Percentiles rank a stretch among this genome's conserved stretches.
Conservation (phyloP, 805 yeast genomes). For the Citeromyces matritensis region DNA sequence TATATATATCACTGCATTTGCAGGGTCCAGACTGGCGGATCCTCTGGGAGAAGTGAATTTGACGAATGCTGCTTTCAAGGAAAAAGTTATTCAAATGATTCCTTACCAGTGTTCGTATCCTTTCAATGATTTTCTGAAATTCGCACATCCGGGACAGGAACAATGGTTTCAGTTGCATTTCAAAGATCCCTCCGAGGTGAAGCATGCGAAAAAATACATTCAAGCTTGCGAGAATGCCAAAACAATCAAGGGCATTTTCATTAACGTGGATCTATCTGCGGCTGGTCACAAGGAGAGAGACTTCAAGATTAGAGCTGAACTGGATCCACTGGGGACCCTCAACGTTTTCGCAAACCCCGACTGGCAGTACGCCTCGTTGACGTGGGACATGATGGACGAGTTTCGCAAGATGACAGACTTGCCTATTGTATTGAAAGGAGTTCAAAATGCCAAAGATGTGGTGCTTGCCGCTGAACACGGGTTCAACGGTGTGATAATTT, state of each 20-base stretch:
- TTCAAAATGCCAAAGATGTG: constrained; percentile 50
- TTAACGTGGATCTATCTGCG: constrained; percentile 26
- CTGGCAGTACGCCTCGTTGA: constrained; percentile 4
- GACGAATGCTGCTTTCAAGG: constrained; percentile 20
- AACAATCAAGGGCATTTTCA: constrained; percentile 18
- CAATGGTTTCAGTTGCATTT: constrained; percentile 27
- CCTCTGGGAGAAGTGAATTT: constrained; percentile 26
- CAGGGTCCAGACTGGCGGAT: constrained; percentile 25
- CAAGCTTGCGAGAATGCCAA: constrained; percentile 12
- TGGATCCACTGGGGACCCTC: constrained; percentile 61
- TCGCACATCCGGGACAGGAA: constrained; percentile 17
- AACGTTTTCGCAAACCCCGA: constrained; percentile 60
- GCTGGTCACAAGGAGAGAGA: constrained; percentile 25
- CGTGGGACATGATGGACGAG: constrained; percentile 17
- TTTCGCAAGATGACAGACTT: constrained; percentile 17
- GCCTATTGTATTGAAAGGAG: constrained; percentile 42
- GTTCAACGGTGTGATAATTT: constrained; percentile 44
- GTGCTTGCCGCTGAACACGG: constrained; percentile 39
- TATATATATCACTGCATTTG: constrained; percentile 28
- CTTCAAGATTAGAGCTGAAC: constrained; percentile 6
- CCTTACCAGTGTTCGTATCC: constrained; percentile 28
- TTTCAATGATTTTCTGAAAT: constrained; percentile 25
- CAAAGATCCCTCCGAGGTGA: constrained; percentile 11
- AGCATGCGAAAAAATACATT: constrained; percentile 12
- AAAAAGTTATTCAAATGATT: constrained; percentile 25